Conservation (phyloP, 257 asterid species). For the Sherardia arvensis region DNA sequence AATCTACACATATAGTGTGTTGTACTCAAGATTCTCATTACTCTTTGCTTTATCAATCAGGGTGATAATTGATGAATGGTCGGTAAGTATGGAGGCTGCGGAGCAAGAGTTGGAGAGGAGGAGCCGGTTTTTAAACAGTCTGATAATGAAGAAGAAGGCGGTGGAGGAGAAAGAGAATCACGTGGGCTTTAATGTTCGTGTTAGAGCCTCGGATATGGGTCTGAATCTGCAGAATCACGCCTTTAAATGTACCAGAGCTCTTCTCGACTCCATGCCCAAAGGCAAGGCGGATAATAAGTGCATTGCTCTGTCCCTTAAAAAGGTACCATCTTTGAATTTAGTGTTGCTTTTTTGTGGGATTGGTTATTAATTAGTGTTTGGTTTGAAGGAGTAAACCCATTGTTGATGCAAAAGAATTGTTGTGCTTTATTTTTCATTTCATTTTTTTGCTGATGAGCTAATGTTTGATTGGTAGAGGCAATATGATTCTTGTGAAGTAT, state of each 20-base stretch:
- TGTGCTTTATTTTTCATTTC: background rate
- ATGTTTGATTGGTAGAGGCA: background rate
- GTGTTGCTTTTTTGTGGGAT: background rate
- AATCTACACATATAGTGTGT: background rate
- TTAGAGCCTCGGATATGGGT: constrained; percentile 82
- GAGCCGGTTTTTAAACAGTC: constrained; percentile 71
- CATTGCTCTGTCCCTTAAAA: constrained; percentile 75
- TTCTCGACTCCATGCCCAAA: constrained; percentile 48
- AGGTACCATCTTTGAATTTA: constrained; percentile 33
- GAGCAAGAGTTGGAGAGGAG: constrained; percentile 79
- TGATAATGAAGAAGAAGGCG: constrained; percentile 52
- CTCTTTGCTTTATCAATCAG: background rate
- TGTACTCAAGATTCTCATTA: constrained; percentile 7
- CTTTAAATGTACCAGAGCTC: constrained; percentile 37
- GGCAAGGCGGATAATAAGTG: constrained; percentile 62
- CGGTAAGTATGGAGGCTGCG: constrained; percentile 65
- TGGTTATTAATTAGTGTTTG: background rate
- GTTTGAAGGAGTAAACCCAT: background rate
- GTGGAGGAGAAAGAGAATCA: constrained; percentile 33
- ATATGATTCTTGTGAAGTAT: background rate
- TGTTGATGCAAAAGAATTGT: background rate
- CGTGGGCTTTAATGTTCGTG: constrained; percentile 38
- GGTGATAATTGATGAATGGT: constrained; percentile 3
- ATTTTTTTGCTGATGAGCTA: background rate
- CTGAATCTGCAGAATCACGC: constrained; percentile 61